phyloP scores from a whole-genome alignment of 768 basidiomycete species.

The Boletus pseudo-olivaceus region DNA sequence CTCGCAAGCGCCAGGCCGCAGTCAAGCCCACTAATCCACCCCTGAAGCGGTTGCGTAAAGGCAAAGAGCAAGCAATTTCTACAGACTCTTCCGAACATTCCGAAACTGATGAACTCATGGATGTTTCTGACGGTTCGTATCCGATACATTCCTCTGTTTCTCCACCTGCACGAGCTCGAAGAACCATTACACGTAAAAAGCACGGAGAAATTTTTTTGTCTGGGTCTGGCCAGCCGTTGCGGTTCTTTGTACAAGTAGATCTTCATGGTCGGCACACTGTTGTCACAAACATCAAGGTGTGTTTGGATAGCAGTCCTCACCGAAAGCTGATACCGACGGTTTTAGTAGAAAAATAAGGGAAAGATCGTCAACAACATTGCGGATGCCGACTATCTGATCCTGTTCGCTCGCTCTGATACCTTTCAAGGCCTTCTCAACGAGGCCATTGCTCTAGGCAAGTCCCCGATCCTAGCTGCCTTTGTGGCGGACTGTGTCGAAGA shows the following conservation, averaged over 20 bases:
- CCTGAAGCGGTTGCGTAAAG: slow-evolving; percentile 25
- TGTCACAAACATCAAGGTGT: slow-evolving; percentile 59
- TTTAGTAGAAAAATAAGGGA: slow-evolving; percentile 61
- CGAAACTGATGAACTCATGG: slow-evolving; percentile 13
- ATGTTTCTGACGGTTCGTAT: slow-evolving; percentile 7
- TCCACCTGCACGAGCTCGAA: slow-evolving; percentile 10
- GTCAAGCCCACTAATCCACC: slow-evolving; percentile 18
- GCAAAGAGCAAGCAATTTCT: slow-evolving; percentile 24
- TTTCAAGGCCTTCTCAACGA: slow-evolving; percentile 46
- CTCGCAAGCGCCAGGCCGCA: slow-evolving; percentile 23
- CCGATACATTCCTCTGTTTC: slow-evolving; percentile 14
- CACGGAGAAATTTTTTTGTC: slow-evolving; percentile 42
- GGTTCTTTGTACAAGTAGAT: slow-evolving; percentile 70
- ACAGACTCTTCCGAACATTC: slow-evolving; percentile 17
- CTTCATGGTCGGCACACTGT: slow-evolving; percentile 49
- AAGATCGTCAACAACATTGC: slow-evolving; percentile 49
- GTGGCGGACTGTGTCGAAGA: slow-evolving; percentile 49
- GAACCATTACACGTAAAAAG: slow-evolving; percentile 16
- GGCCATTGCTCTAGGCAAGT: slow-evolving; percentile 35
- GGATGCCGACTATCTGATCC: slow-evolving; percentile 58
- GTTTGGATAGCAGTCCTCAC: slow-evolving; percentile 6
- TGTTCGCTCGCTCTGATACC: slow-evolving; percentile 49
- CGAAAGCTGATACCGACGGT: neutral
- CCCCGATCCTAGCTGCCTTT: slow-evolving; percentile 51
- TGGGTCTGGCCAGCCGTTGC: slow-evolving; percentile 40